Base-by-base conservation (phyloP, 208 protist species). In the Acanthamoeba polyphaga region DNA sequence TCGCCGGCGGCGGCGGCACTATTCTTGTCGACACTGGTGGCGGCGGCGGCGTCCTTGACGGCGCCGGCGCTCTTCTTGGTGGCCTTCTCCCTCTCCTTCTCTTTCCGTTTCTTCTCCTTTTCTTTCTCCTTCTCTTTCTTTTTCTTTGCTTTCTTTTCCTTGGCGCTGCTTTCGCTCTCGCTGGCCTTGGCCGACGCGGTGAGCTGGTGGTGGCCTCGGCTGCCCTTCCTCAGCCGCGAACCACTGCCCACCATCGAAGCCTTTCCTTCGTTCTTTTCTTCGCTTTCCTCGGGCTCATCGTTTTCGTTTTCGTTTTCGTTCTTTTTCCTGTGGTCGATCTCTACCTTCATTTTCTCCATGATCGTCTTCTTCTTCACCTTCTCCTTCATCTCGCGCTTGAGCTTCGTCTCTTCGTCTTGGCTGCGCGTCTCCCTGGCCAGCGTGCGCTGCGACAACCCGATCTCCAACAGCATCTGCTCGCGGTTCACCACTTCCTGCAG, bases 401-500 rank as follows among this genome's bases (percentile, higher is more conserved):
- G 70, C 70, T 80, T 80, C 17, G 38, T 80, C 32, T 80, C 70
- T 13, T 80, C 70, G 17, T 80, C 70, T 34, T 32, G 29, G 15
- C 6, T n/a, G 38, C 70, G 70, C 12, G 70, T 80, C 70, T 80
- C 70, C 4, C 70, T 32, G 24, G 70, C 70, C 29, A 80, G 70
- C 29, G 70, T 80, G 38, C 70, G 70, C 38, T 80, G 15, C 15
- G 34, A 51, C 15, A 80, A n/a, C 1, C 70, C 70, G 70, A 80
- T 80, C 70, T 80, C 70, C 29, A 80, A 34, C 29, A 80, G 70
- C 70, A 80, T 80, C n/a, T 80, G 70, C 32, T 80, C 70, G 29
- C 70, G 70, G 17, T 80, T 80, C 34, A 80, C 70, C 15, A 80
- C 70, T 80, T 80, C 70, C 70, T 80, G 70, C 29, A 22, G 13